phyloP scores from a whole-genome alignment of 352 stramenopile genomes.

The Thraustochytrium striatum region DNA sequence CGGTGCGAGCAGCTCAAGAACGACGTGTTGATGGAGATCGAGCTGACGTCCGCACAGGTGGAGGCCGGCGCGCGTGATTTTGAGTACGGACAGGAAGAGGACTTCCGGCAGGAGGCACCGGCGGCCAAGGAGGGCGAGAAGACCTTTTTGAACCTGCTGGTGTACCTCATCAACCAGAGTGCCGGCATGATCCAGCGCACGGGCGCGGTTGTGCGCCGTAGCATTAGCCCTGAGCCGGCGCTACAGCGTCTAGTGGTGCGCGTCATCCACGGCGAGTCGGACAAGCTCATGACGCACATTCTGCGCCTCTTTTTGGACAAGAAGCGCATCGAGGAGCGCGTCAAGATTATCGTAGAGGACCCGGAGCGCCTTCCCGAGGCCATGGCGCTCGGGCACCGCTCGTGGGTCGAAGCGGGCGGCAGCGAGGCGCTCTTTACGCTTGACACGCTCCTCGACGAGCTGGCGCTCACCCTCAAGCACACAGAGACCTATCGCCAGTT shows the following conservation, averaged over 20 bases:
- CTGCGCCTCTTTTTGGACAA: conserved; percentile 10
- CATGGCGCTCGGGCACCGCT: background rate
- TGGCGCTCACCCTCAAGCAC: conserved; percentile 31
- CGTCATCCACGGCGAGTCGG: conserved; percentile 26
- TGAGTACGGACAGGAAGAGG: background rate
- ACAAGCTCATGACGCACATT: conserved; percentile 39
- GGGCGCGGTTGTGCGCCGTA: background rate
- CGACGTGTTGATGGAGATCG: conserved; percentile 31
- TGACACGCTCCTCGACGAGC: conserved; percentile 10
- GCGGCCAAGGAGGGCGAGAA: background rate
- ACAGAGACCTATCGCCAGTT: conserved; percentile 40
- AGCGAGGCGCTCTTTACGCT: conserved; percentile 19
- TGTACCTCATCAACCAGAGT: conserved; percentile 26
- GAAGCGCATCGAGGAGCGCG: conserved; percentile 21
- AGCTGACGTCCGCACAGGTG: conserved; percentile 7
- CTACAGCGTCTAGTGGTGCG: conserved; percentile 9
- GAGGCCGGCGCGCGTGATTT: background rate
- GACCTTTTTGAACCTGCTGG: conserved; percentile 11
- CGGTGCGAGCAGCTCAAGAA: conserved; percentile 17
- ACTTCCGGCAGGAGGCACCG: background rate
- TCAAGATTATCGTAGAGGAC: conserved; percentile 4
- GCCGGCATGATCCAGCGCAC: conserved; percentile 18
- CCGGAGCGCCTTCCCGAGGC: background rate
- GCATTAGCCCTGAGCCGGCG: background rate
- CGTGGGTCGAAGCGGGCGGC: conserved; percentile 1